Percentiles rank a stretch among this genome's conserved stretches.
Evolutionary conservation across 176 grass and related monocot genomes (phyloP).

Genomic region (Triticum turgidum): DNA sequence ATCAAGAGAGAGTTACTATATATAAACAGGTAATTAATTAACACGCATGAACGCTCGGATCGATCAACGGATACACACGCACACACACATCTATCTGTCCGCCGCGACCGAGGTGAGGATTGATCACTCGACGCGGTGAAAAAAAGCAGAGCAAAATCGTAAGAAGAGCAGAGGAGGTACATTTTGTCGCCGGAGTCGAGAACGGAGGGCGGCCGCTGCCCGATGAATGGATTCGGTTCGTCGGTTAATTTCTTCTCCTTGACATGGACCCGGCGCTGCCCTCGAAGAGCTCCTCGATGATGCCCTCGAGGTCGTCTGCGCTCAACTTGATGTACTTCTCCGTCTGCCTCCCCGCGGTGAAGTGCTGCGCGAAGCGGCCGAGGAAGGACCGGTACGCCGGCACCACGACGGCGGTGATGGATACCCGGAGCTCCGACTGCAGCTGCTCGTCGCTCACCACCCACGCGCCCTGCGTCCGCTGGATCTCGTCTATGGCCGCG

Average conservation of each 20-base stretch:
- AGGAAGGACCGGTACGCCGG: constrained; percentile 86
- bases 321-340: constrained; percentile 90
- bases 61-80: not conserved
- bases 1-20: constrained; percentile 14
- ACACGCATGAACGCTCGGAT: constrained; percentile 2
- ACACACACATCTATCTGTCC: constrained; percentile 11
- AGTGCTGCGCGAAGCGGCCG: constrained; percentile 57
- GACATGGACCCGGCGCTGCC: constrained; percentile 70
- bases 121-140: not conserved
- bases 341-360: constrained; percentile 58
- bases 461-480: constrained; percentile 80
- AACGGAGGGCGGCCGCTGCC: not conserved
- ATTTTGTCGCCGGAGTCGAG: constrained; percentile 11
- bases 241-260: constrained; percentile 40
- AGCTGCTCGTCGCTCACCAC: constrained; percentile 87
- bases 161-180: not conserved
- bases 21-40: constrained; percentile 10
- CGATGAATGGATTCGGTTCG: not conserved
- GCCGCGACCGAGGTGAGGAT: not conserved
- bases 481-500: constrained; percentile 82
- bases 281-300: constrained; percentile 85
- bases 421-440: constrained; percentile 92
- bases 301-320: constrained; percentile 75
- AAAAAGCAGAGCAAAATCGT: constrained; percentile 15
- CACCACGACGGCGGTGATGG: constrained; percentile 76